phyloP scores from a whole-genome alignment of 495 filamentous ascomycete genomes.

The Aspergillus haitiensis region DNA sequence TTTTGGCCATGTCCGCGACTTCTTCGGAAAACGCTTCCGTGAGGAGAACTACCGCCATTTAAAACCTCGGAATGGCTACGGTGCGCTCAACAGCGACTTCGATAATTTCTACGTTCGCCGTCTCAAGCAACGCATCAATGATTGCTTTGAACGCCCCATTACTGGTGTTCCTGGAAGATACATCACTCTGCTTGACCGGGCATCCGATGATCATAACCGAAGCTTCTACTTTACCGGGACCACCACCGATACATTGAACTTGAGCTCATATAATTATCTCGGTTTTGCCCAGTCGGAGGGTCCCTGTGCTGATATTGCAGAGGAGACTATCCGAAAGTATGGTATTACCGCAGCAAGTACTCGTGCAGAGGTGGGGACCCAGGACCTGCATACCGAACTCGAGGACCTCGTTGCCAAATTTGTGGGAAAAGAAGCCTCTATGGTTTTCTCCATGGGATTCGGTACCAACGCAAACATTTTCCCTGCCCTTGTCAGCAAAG shows the following conservation, averaged over 20 bases:
- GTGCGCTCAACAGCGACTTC: conserved; percentile 96
- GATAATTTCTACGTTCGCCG: conserved; percentile 97
- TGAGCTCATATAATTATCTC: conserved; percentile 99
- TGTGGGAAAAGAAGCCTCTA: conserved; percentile 87
- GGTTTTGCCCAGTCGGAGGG: conserved; percentile 98
- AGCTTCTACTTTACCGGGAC: conserved; percentile 86
- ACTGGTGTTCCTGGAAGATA: conserved; percentile 92
- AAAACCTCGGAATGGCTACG: conserved; percentile 82
- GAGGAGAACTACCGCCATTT: conserved; percentile 80
- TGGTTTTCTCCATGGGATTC: conserved; percentile 99
- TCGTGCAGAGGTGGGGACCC: conserved; percentile 79
- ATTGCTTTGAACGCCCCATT: conserved; percentile 89
- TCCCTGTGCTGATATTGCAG: conserved; percentile 91
- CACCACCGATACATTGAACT: conserved; percentile 91
- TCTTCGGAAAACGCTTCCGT: conserved; percentile 94
- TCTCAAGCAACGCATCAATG: conserved; percentile 90
- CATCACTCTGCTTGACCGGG: conserved; percentile 88
- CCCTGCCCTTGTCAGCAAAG: conserved; percentile 86
- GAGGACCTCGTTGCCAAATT: conserved; percentile 87
- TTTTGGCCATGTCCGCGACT: conserved; percentile 93
- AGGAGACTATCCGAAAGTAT: conserved; percentile 79
- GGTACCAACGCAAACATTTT: conserved; percentile 91
- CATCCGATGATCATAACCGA: conserved; percentile 83
- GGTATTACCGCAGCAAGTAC: conserved; percentile 79
- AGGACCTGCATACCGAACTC: conserved; percentile 83